Evolutionary conservation across 2,329 filamentous ascomycete genomes (phyloP).

Genomic region (Claviceps monticola): DNA sequence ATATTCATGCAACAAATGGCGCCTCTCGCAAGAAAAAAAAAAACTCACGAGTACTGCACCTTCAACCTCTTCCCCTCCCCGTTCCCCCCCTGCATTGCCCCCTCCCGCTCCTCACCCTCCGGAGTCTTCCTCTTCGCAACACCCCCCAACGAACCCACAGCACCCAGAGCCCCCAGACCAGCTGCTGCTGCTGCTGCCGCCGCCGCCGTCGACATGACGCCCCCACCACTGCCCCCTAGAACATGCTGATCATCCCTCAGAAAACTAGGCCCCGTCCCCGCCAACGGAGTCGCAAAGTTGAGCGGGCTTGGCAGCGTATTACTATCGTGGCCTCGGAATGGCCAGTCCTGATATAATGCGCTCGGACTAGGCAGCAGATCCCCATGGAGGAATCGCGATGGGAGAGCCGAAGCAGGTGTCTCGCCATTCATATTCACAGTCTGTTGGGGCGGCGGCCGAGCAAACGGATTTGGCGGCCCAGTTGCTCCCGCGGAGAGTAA

Average conservation of each 20-base stretch:
- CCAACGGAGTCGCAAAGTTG: conserved; percentile 76
- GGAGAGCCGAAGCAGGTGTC: conserved; percentile 84
- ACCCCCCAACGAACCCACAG: not conserved
- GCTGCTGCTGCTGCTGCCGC: conserved; percentile 5
- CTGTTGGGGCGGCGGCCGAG: conserved; percentile 65
- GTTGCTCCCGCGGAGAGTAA: conserved; percentile 81
- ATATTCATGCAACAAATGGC: not conserved
- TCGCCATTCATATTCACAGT: conserved; percentile 37
- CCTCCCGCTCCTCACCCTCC: too few relatives aligned
- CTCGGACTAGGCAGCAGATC: conserved; percentile 83
- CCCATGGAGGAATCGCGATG: conserved; percentile 78
- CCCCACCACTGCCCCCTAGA: conserved; percentile 1
- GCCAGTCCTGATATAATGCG: conserved; percentile 87
- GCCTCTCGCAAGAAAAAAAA: not conserved
- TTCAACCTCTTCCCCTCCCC: conserved; percentile 40
- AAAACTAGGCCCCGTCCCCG: conserved; percentile 48
- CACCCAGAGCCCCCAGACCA: conserved; percentile 7
- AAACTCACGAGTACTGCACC: conserved; percentile 26
- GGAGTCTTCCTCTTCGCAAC: conserved; percentile 24
- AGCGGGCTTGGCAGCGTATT: conserved; percentile 87
- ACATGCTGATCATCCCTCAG: conserved; percentile 37
- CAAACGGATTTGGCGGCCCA: conserved; percentile 91
- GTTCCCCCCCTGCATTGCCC: conserved; percentile 8
- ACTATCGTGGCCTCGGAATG: conserved; percentile 55
- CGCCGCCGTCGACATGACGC: conserved; percentile 9